Percentiles rank a stretch among this genome's conserved stretches.
These are phyloP conservation scores for Fusarium sp. DNA, from an alignment of 2,329 filamentous ascomycete species.

Conservation along the genomic window DNA sequence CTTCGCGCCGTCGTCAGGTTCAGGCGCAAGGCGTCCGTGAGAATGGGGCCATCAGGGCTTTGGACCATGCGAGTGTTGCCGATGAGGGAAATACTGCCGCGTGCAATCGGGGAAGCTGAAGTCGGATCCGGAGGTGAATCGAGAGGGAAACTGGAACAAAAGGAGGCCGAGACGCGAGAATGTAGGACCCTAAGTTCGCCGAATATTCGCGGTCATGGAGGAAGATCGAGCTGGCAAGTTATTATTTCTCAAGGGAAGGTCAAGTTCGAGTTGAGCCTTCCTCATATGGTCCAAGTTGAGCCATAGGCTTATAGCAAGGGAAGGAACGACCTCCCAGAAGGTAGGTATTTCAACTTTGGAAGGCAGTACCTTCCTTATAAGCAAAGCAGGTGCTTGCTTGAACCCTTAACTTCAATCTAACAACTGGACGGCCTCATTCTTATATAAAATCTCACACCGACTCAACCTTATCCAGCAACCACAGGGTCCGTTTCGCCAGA, in stretches of 20 bases:
- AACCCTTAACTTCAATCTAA: background rate
- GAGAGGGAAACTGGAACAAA: conserved; percentile 10
- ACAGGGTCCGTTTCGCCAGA: conserved; percentile 8
- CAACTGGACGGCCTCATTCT: conserved; percentile 26
- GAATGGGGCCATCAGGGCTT: conserved; percentile 34
- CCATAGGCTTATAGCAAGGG: background rate
- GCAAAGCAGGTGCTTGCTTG: background rate
- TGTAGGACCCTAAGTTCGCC: background rate
- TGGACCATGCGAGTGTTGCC: conserved; percentile 16
- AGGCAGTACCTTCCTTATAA: background rate
- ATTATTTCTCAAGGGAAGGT: background rate
- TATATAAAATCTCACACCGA: conserved; percentile 29
- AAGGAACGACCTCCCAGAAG: background rate
- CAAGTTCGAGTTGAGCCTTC: background rate
- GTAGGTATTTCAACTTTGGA: background rate
- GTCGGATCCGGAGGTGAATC: background rate
- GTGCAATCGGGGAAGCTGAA: background rate
- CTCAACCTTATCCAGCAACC: conserved; percentile 17
- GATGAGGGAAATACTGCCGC: conserved; percentile 36
- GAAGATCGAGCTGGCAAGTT: background rate
- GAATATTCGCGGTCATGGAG: background rate
- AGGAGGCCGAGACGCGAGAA: background rate
- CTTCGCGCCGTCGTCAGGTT: conserved; percentile 28
- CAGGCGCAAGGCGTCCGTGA: conserved; percentile 17
- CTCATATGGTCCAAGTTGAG: background rate